A percentile compares a stretch with the other conserved stretches of the same genome.
Conservation (phyloP, 306 rosid species). For the Lagenaria siceraria region DNA sequence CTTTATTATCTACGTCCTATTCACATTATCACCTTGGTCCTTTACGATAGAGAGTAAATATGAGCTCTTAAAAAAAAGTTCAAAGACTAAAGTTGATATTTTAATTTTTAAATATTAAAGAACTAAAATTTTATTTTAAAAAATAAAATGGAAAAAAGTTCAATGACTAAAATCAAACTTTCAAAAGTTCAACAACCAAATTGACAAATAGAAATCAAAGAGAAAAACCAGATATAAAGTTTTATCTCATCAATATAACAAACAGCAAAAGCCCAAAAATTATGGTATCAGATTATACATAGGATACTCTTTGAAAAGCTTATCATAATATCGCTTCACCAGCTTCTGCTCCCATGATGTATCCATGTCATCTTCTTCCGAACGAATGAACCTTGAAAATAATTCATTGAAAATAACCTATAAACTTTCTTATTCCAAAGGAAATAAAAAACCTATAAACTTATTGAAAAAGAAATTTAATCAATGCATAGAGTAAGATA, state of each 20-base stretch:
- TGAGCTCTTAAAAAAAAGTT: background rate
- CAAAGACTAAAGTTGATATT: background rate
- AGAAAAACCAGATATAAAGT: background rate
- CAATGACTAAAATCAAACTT: background rate
- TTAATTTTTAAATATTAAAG: background rate
- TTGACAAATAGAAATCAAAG: background rate
- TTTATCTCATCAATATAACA: background rate
- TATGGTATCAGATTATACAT: constrained; percentile 2
- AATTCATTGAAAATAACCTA: background rate
- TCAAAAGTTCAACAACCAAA: background rate
- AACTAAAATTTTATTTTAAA: background rate
- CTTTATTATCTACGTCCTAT: background rate
- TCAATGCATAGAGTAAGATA: background rate
- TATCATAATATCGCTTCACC: constrained; percentile 83
- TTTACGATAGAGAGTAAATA: background rate
- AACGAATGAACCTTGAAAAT: constrained; percentile 63
- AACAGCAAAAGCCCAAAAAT: background rate
- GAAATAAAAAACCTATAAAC: too few relatives aligned
- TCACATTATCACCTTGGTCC: background rate
- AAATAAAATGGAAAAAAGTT: background rate
- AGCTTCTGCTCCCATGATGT: constrained; percentile 96
- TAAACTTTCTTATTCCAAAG: background rate
- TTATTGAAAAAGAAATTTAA: background rate
- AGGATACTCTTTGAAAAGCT: constrained; percentile 99
- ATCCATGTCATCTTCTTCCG: constrained; percentile 86